Base-by-base conservation (phyloP, 2,329 filamentous ascomycete genomes). In the Trichoderma polysporum region DNA sequence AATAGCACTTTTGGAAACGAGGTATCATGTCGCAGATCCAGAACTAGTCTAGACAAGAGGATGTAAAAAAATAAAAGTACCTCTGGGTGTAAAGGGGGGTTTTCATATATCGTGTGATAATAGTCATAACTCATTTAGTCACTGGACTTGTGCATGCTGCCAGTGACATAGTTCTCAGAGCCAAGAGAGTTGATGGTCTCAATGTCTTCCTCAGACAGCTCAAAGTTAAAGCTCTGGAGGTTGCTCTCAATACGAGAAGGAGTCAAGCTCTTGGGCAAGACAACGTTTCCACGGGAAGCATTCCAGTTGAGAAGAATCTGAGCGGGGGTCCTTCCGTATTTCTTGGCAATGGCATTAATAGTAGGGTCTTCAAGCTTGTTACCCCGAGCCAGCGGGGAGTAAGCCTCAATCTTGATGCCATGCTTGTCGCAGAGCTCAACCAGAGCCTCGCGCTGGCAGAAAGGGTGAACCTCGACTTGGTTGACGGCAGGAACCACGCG, bases 221-320 rank as follows among this genome's bases (percentile, higher is more conserved):
- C 80, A 70, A 92, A 90, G 7, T 83, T 81, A 7, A 84, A 86
- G 59, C 92, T 82, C 53, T 88, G 76, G 6, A 84, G 85, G 76
- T 94, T 94, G 76, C 88, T 85, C 50, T 85, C 74, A 63, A 93
- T 90, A 63, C 91, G 84, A 61, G 85, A 83, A 73, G 84, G 81
- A 67, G 82, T 87, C 67, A 86, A 81, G 76, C 90, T 93, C 84
- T 95, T 94, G 19, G 91, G 91, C 69, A 94, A 80, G 8, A 90
- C 87, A 52, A 93, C 86, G 74, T 89, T 90, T 60, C 88, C 89
- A 73, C 92, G 86, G 76, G 94, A 90, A 69, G 93, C 79, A 69
- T 88, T 91, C 92, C 92, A 95, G 70, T 91, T 86, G 63, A 96
- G 84, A 75, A 95, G 80, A 61, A 96, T 79, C 79, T 95, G 92